These are phyloP conservation scores for Diaporthe citriasiana DNA, from an alignment of 2,329 filamentous ascomycete species.

Conservation along the genomic window DNA sequence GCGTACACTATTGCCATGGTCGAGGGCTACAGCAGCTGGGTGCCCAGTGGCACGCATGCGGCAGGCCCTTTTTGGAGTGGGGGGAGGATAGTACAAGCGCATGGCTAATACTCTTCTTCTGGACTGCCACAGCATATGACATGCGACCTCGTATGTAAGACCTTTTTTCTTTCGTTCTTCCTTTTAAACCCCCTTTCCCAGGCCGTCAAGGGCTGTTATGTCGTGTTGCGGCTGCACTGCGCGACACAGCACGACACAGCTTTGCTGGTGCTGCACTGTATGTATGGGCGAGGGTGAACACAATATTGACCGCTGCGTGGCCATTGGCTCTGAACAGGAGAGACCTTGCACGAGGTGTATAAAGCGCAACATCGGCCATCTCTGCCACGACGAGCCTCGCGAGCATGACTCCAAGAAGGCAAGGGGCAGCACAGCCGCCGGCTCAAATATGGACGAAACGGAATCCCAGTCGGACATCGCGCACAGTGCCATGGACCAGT, in stretches of 20 bases:
- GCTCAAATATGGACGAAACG: conserved; percentile 73
- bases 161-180: conserved; percentile 48
- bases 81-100: conserved; percentile 42
- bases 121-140: conserved; percentile 82
- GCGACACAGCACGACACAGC: conserved; percentile 1
- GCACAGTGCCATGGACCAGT: conserved; percentile 69
- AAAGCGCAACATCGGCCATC: conserved; percentile 97
- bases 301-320: conserved; percentile 51
- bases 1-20: conserved; percentile 43
- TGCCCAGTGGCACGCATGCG: conserved; percentile 37
- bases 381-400: conserved; percentile 97
- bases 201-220: conserved; percentile 47
- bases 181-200: conserved; percentile 42
- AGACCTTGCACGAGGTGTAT: conserved; percentile 97
- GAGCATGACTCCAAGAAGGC: conserved; percentile 85
- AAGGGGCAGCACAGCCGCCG: conserved; percentile 72
- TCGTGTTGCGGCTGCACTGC: conserved; percentile 44
- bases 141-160: conserved; percentile 84
- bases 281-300: conserved; percentile 50
- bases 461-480: conserved; percentile 64
- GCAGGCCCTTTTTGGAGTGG: conserved; percentile 18
- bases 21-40: conserved; percentile 41
- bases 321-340: conserved; percentile 70
- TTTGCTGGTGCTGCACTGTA: conserved; percentile 28
- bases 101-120: conserved; percentile 62